Percentiles rank a stretch among this genome's conserved stretches.
phyloP scores from a whole-genome alignment of 192 early-diverging fungal genomes.

The Mortierella antarctica region DNA sequence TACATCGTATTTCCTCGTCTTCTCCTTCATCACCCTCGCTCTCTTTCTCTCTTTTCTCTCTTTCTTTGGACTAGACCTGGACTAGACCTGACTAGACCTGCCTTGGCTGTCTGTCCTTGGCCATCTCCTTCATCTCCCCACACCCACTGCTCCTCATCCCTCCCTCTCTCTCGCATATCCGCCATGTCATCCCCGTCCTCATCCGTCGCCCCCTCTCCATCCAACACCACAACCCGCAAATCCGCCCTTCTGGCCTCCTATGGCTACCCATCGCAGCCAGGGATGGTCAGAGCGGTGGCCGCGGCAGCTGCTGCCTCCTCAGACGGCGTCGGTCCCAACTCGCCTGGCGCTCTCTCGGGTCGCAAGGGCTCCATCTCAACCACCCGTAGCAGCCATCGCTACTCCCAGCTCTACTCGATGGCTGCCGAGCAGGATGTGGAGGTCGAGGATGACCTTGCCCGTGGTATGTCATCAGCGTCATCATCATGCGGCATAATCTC shows the following conservation, averaged over 20 bases:
- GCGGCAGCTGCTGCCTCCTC: conserved; percentile 44
- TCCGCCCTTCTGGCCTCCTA: conserved; percentile 46
- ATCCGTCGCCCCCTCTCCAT: conserved; percentile 26
- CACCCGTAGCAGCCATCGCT: conserved; percentile 72
- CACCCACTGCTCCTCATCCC: neutral
- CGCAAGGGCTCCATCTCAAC: conserved; percentile 51
- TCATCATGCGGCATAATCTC: neutral
- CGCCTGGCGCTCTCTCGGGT: conserved; percentile 36
- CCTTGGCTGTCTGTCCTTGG: too few species aligned
- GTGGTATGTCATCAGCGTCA: conserved; percentile 65
- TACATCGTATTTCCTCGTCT: neutral
- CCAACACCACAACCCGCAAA: conserved; percentile 44
- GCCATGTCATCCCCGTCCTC: conserved; percentile 30
- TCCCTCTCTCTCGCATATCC: neutral
- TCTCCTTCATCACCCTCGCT: neutral
- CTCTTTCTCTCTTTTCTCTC: too few species aligned
- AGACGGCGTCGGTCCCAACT: conserved; percentile 5
- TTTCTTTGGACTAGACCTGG: too few species aligned
- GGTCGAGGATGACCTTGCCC: conserved; percentile 92
- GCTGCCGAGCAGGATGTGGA: conserved; percentile 93
- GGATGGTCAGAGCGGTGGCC: conserved; percentile 49
- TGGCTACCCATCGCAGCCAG: conserved; percentile 51
- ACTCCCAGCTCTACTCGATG: conserved; percentile 83
- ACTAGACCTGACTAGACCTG: too few species aligned
- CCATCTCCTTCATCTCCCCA: neutral